Base-by-base conservation (phyloP, 768 basidiomycete species). In the Trametes maxima region DNA sequence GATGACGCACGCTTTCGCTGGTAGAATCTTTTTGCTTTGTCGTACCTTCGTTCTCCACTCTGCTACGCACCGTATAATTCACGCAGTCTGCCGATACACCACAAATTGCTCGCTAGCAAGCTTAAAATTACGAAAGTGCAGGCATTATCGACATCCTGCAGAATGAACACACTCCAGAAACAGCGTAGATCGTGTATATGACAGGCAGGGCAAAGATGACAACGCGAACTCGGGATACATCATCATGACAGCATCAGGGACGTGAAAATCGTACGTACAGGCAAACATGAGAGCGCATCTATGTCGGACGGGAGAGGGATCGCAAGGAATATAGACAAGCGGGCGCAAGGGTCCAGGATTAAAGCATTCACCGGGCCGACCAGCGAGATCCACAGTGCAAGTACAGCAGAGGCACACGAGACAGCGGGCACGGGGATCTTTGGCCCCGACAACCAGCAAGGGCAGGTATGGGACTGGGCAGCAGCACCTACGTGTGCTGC, bases 281-380 rank as follows among this genome's bases (percentile, higher is more conserved):
- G 49, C 21, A 19, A 22, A 45, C 53, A 48, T 16, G 44, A 57
- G 24, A 55, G 47, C 25, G 39, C 60, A 54, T 54, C 52, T 52
- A 59, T 50, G 33, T 43, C 21, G 24, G 47, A 43, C 19, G 56
- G 47, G 17, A 24, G 24, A 49, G 37, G 11, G 19, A 40, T 33
- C 25, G 19, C n/a, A 28, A 35, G 44, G 51, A 47, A 24, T 50
- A 43, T 55, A 62, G 48, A 55, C 49, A 33, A 50, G 45, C 8
- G 35, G 13, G 46, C 44, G 42, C 39, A 43, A 24, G 45, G 35
- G 53, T 25, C 28, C 42, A 43, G 43, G 24, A 37, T 45, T 35
- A 45, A 21, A 50, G 42, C 52, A 49, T 60, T 60, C 59, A 54
- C 53, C 50, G 55, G 48, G n/a, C 39, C 59, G 52, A 44, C 60